Evolutionary conservation across 441 rosid species (phyloP), one percentile per base, ranked within the genome.

Genomic region (Aleurites moluccanus): DNA sequence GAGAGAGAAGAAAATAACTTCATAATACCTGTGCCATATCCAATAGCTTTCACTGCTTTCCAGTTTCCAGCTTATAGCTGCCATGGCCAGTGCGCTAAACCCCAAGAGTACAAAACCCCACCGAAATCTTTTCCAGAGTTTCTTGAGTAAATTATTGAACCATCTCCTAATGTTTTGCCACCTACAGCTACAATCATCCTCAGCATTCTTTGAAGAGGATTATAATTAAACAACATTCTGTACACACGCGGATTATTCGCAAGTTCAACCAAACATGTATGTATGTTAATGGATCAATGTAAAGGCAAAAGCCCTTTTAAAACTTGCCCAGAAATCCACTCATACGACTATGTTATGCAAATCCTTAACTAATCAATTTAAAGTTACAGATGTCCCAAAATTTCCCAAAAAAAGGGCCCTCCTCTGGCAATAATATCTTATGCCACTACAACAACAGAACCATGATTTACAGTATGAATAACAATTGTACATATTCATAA

Each of bases 11-110:
- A 44, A 70, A 45, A 40, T 23, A 21, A 28, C 47, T 73, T 53
- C 42, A 40, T 45, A 53, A 60, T 74, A 90, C 99, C 98, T 96
- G 89, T 96, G 99, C 98, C 98, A 93, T 81, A 96, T 91, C 99
- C 99, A 96, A 90, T 96, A 96, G 86, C 80, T 91, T 83, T 91
- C 87, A 72, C 92, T 92, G 79, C 80, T 85, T 85, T 93, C 98
- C 45, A 96, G 85, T 57, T 86, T 89, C 91, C 97, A 88, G 87
- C 98, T 93, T 79, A 88, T 77, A 50, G 87, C 97, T 59, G 99
- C 99, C 88, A 92, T 81, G 78, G 88, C 73, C 69, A 93, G 80
- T 72, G 92, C 88, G 67, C 67, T 62, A 78, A 86, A 89, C 63
- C 98, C 99, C 9, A 85, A 91, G 2, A 85, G 78, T 10, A 90